Base-by-base conservation (phyloP, 495 filamentous ascomycete genomes). In the Aspergillus heteromorphus region DNA sequence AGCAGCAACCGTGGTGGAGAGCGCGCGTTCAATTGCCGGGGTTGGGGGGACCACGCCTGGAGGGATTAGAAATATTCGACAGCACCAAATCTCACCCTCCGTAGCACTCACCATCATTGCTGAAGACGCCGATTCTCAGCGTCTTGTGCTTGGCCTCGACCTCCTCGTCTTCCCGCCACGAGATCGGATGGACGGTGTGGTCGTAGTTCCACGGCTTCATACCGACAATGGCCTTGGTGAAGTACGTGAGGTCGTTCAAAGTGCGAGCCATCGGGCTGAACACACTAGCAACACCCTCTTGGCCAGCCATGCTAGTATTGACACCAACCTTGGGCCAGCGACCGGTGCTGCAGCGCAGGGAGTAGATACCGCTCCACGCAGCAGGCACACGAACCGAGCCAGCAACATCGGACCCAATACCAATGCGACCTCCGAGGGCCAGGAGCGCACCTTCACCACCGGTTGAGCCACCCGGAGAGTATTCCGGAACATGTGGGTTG, bases 121-220 rank as follows among this genome's bases (percentile, higher is more conserved):
- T 73, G 75, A 98, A 73, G 21, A 98, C 71, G 2, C 92, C 93
- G 25, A 96, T 80, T 19, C 80, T 81, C 47, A 95, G 73, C 54
- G 72, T 82, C 65, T 79, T 81, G 40, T 78, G 76, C 53, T 73
- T 73, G 54, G 80, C 84, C 43, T 87, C 79, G 18, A 73, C 62
- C 54, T 82, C 79, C 5, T 85, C 63, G 3, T 83, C 75, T 10
- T 69, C 68, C 49, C 88, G 75, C 93, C 93, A 98, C 7, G 80
- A 71, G 20, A 98, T 79, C 2, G 93, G 92, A 65, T 93, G 89
- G 1, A 91, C 90, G 1, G 79, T 84, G 50, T 89, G 81, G 59
- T 97, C 93, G 63, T 96, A 96, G 56, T 81, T 84, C 93, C 93
- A 98, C 0, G 92, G 92, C 72, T 88, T 70, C 89, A 95, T 95